phyloP scores from a whole-genome alignment of 2,329 filamentous ascomycete species.

The Cladosporium sp. region DNA sequence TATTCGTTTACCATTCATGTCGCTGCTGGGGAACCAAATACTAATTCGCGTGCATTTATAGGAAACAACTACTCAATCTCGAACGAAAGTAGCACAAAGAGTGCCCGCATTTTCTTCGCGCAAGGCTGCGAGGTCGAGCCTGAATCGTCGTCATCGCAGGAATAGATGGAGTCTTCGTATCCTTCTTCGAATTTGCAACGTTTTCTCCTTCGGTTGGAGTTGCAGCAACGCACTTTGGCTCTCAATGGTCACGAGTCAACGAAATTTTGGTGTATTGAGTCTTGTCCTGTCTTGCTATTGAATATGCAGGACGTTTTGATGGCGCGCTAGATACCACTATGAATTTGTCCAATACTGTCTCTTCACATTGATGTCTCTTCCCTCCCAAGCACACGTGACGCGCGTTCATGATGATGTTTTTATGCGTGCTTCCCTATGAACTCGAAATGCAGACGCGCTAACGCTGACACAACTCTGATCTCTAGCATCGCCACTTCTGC shows the following conservation, averaged over 20 bases:
- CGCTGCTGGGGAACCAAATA: neutral
- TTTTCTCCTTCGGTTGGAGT: neutral
- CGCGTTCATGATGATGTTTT: too few species aligned
- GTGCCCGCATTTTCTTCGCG: conserved; percentile 83
- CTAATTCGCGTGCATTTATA: conserved; percentile 34
- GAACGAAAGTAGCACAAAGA: conserved; percentile 65
- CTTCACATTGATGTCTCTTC: too few species aligned
- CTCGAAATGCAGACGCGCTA: too few species aligned
- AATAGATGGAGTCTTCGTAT: neutral
- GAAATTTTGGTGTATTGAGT: neutral
- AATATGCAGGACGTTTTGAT: neutral
- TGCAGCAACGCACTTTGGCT: neutral
- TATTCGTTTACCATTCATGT: neutral
- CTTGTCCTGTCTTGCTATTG: neutral
- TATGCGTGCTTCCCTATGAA: too few species aligned
- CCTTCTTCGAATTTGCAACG: neutral
- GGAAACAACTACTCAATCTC: conserved; percentile 91
- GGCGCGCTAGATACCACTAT: neutral
- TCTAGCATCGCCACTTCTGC: too few species aligned
- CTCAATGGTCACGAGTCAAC: neutral
- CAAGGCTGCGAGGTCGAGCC: conserved; percentile 66
- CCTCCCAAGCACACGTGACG: too few species aligned
- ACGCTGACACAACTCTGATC: too few species aligned
- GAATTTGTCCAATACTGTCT: neutral
- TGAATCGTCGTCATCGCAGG: neutral